phyloP scores from a whole-genome alignment of 768 basidiomycete species.

The Trametes coccinea region DNA sequence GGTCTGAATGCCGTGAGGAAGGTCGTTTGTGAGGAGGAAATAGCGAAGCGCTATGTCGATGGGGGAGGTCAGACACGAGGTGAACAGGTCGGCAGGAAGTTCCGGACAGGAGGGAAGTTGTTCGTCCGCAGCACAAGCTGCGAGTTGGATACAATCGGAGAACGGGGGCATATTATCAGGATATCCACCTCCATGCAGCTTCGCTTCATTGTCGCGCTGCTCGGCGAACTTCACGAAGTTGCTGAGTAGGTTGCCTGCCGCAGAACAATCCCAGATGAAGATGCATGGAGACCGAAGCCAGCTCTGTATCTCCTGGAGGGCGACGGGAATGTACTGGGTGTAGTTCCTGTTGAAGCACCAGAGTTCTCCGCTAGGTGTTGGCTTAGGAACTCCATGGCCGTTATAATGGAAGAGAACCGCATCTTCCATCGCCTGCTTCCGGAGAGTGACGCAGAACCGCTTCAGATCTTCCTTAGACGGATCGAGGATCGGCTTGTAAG shows the following conservation, averaged over 20 bases:
- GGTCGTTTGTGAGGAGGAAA: conserved; percentile 87
- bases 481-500: conserved; percentile 93
- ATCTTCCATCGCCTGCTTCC: conserved; percentile 91
- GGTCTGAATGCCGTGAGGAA: conserved; percentile 75
- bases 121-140: conserved; percentile 90
- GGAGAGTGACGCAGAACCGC: conserved; percentile 77
- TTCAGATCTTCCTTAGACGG: conserved; percentile 93
- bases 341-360: conserved; percentile 99
- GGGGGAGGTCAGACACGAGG: conserved; percentile 95
- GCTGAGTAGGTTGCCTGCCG: conserved; percentile 89
- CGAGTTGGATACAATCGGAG: conserved; percentile 89
- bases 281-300: conserved; percentile 96
- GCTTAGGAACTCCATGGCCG: conserved; percentile 97
- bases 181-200: conserved; percentile 56
- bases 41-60: conserved; percentile 97
- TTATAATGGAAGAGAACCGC: conserved; percentile 97
- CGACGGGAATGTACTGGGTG: conserved; percentile 98
- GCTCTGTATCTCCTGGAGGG: conserved; percentile 86
- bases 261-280: conserved; percentile 98
- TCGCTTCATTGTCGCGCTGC: conserved; percentile 68
- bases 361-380: conserved; percentile 91
- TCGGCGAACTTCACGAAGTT: conserved; percentile 87
- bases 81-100: conserved; percentile 96
- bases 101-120: conserved; percentile 93
- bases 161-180: conserved; percentile 67